Conservation (phyloP, 2,329 filamentous ascomycete species). For the Beauveria pseudobassiana region DNA sequence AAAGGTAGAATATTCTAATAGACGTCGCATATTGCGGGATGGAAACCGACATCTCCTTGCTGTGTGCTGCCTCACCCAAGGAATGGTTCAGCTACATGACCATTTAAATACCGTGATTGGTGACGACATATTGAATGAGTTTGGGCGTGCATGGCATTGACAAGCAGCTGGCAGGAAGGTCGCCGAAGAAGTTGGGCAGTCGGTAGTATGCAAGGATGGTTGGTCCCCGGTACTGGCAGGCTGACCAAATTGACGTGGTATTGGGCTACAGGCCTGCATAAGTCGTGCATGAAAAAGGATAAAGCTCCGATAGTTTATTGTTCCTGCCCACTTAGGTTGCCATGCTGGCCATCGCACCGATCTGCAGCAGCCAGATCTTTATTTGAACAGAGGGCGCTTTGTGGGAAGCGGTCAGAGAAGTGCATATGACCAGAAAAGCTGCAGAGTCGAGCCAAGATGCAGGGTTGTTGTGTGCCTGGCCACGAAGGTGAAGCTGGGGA, state of each 20-base stretch:
- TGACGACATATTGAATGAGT: neutral
- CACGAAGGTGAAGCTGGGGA: neutral
- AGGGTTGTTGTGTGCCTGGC: neutral
- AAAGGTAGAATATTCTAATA: slow-evolving; percentile 5
- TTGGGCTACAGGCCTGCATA: neutral
- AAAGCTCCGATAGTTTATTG: neutral
- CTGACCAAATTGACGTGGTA: neutral
- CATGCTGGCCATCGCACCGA: neutral
- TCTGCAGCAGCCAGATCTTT: neutral
- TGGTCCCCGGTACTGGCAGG: neutral
- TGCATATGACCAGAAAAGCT: neutral
- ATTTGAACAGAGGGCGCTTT: neutral
- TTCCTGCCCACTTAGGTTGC: neutral
- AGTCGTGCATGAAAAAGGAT: neutral
- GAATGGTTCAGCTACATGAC: neutral
- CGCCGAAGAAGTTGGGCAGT: too few relatives aligned
- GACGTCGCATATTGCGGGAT: neutral
- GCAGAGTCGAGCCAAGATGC: neutral
- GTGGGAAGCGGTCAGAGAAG: neutral
- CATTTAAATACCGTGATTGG: neutral
- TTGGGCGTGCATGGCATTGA: neutral
- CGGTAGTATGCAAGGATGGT: neutral
- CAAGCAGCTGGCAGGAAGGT: neutral
- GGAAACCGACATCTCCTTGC: neutral
- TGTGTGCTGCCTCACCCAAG: neutral